Conservation (phyloP, 163 green algal species). For the Scenedesmus sp. region DNA sequence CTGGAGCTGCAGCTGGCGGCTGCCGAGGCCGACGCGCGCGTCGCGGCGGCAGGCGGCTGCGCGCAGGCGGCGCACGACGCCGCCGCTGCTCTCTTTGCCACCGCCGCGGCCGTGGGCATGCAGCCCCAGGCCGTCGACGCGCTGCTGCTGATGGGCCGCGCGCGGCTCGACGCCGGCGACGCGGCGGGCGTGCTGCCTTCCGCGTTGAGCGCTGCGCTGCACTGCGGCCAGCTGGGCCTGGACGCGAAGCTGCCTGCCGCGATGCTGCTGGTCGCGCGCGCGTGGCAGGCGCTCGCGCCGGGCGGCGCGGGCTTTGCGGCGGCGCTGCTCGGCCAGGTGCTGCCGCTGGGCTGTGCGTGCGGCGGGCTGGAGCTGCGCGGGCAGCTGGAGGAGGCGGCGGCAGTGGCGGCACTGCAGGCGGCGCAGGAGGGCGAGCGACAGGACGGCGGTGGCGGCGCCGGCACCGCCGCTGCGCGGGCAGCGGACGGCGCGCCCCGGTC, state of each 20-base stretch:
- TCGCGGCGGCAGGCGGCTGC: slow-evolving; percentile 3
- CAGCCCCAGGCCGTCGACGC: slow-evolving; percentile 31
- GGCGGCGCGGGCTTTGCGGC: background rate
- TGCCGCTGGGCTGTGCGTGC: slow-evolving; percentile 5
- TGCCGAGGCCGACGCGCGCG: slow-evolving; percentile 1
- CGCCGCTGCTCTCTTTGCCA: slow-evolving; percentile 18
- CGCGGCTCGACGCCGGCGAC: slow-evolving; percentile 41
- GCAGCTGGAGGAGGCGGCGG: slow-evolving; percentile 21
- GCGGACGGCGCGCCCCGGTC: background rate
- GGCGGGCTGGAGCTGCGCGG: background rate
- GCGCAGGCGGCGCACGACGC: slow-evolving; percentile 15
- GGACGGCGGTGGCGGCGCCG: background rate
- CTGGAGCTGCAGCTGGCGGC: slow-evolving; percentile 29
- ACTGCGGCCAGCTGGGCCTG: slow-evolving; percentile 32
- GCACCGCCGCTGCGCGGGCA: too few species aligned
- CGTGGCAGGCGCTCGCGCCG: slow-evolving; percentile 30
- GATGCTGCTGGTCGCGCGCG: slow-evolving; percentile 18
- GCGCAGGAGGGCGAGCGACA: background rate
- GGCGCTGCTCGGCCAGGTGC: slow-evolving; percentile 28
- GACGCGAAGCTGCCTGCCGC: slow-evolving; percentile 18
- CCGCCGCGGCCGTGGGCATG: slow-evolving; percentile 20
- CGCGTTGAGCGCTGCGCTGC: slow-evolving; percentile 33
- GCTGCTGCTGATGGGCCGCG: slow-evolving; percentile 45
- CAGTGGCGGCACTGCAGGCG: background rate
- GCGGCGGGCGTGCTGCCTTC: slow-evolving; percentile 44